Percentiles rank a stretch among this genome's conserved stretches.
These are phyloP conservation scores for Pontederia crassipes DNA, from an alignment of 176 grass and related monocot species.

Conservation along the genomic window DNA sequence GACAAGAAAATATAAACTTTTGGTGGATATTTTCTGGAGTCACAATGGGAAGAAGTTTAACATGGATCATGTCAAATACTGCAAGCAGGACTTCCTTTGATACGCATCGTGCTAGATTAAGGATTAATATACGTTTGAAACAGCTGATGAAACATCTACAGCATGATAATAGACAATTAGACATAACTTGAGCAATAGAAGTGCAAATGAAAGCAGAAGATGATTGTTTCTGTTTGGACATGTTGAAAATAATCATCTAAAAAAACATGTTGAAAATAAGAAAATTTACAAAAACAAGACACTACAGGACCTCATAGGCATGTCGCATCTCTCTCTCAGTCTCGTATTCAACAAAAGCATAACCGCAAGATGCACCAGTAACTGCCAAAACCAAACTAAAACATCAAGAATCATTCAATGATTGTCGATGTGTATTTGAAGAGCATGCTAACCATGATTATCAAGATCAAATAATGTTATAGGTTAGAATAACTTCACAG, in stretches of 20 bases:
- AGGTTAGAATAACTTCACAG: too few species aligned
- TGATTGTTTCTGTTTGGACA: not conserved
- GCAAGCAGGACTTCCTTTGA: too few species aligned
- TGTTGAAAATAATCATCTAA: not conserved
- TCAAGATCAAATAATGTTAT: not conserved
- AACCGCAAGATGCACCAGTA: slow-evolving; percentile 74
- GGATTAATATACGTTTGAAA: too few species aligned
- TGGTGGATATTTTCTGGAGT: too few species aligned
- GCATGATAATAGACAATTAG: too few species aligned
- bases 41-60: too few species aligned
- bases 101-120: too few species aligned
- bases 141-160: too few species aligned
- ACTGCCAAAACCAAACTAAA: slow-evolving; percentile 35
- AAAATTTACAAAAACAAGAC: not conserved
- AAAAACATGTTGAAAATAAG: not conserved
- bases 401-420: not conserved
- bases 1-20: too few species aligned
- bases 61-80: too few species aligned
- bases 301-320: slow-evolving; percentile 55
- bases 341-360: slow-evolving; percentile 96
- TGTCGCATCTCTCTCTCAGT: slow-evolving; percentile 60
- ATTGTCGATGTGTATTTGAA: not conserved
- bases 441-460: not conserved
- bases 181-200: not conserved
- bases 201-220: not conserved